phyloP scores from a whole-genome alignment of 2,329 filamentous ascomycete genomes.

The Myotisia sp. region DNA sequence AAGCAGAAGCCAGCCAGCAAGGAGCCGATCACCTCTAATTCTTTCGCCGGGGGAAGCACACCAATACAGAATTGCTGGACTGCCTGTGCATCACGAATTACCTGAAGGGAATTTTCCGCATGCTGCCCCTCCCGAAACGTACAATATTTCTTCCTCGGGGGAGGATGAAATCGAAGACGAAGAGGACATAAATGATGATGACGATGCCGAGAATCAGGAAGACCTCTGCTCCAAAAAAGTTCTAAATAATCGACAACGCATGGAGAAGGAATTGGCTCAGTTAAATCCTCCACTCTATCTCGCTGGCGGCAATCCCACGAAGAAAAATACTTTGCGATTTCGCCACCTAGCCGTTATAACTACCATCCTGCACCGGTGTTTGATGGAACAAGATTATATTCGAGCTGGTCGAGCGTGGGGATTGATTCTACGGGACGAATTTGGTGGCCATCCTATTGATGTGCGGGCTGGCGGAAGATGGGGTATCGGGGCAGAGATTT shows the following conservation, averaged over 20 bases:
- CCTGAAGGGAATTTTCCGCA: constrained; percentile 32
- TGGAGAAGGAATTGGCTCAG: constrained; percentile 19
- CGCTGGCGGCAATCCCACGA: constrained; percentile 18
- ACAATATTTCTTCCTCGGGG: constrained; percentile 5
- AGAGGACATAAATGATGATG: neutral
- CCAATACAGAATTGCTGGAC: constrained; percentile 31
- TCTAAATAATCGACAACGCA: constrained; percentile 2
- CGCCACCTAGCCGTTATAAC: constrained; percentile 53
- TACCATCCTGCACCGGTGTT: constrained; percentile 55
- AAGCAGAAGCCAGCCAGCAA: neutral
- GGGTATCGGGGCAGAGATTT: constrained; percentile 72
- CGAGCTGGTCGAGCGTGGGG: constrained; percentile 64
- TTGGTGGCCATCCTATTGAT: constrained; percentile 48
- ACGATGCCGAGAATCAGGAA: neutral
- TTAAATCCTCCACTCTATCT: constrained; percentile 23
- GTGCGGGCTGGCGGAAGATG: constrained; percentile 56
- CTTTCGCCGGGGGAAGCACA: constrained; percentile 29
- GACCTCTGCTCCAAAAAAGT: too few species aligned
- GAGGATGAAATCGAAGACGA: neutral
- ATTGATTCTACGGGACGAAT: constrained; percentile 51
- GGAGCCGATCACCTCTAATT: constrained; percentile 14
- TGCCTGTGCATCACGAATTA: constrained; percentile 24
- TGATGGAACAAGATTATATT: constrained; percentile 54
- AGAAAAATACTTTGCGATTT: constrained; percentile 25
- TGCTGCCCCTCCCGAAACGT: constrained; percentile 13